Percentiles rank a stretch among this genome's conserved stretches.
phyloP scores from a whole-genome alignment of 73 alveolate species.

The Paramecium tetraurelia region DNA sequence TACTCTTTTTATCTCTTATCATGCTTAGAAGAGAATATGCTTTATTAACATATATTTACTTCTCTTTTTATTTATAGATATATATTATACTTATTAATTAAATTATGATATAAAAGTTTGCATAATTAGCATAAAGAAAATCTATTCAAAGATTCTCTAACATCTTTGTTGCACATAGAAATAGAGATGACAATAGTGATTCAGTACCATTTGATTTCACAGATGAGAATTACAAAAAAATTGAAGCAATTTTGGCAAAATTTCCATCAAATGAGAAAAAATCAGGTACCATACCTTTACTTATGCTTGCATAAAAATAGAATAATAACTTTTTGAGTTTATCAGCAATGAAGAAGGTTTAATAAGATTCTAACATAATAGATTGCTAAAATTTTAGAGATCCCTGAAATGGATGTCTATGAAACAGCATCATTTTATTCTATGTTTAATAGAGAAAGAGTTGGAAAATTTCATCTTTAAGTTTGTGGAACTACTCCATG shows the following conservation, averaged over 20 bases:
- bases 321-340: constrained; percentile 81
- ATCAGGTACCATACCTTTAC: constrained; percentile 78
- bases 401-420: constrained; percentile 83
- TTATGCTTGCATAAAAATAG: constrained; percentile 79
- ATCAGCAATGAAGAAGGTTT: constrained; percentile 86
- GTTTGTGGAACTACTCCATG: constrained; percentile 95
- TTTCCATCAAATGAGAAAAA: constrained; percentile 84
- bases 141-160: background rate
- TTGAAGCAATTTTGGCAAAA: constrained; percentile 68
- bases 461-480: constrained; percentile 87
- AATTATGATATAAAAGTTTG: constrained; percentile 24
- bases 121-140: background rate
- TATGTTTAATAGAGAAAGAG: constrained; percentile 88
- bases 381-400: constrained; percentile 79
- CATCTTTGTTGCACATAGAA: constrained; percentile 40
- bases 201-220: constrained; percentile 89
- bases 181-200: constrained; percentile 68
- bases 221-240: constrained; percentile 76
- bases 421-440: constrained; percentile 89
- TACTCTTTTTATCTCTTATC: too few species aligned
- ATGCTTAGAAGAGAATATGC: background rate
- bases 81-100: background rate
- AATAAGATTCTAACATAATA: background rate
- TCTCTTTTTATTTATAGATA: background rate
- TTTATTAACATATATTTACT: background rate